Evolutionary conservation across 306 rosid species (phyloP).

Genomic region (Cucumis hystrix): DNA sequence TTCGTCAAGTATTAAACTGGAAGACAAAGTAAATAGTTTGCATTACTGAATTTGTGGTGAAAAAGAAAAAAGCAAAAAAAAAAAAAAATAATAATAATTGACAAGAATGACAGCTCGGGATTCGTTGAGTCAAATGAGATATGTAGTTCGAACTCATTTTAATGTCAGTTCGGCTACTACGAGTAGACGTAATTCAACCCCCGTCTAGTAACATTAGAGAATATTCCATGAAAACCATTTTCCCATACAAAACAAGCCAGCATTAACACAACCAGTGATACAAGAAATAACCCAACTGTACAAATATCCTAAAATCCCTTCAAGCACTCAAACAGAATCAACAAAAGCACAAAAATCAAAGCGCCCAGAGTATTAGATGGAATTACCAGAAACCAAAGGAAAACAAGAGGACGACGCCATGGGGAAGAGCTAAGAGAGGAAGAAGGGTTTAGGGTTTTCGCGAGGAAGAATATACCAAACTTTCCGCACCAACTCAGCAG

Average conservation of each 20-base stretch:
- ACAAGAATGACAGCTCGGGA: background rate
- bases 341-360: background rate
- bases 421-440: background rate
- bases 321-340: background rate
- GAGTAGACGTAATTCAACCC: background rate
- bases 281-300: background rate
- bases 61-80: background rate
- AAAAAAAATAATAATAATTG: background rate
- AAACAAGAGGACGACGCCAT: background rate
- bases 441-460: conserved; percentile 5
- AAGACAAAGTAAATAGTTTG: background rate
- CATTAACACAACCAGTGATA: background rate
- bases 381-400: background rate
- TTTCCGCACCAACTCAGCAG: background rate
- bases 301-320: background rate
- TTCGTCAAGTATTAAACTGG: background rate
- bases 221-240: background rate
- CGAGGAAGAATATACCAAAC: background rate
- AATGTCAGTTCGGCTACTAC: background rate
- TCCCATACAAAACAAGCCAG: background rate
- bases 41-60: background rate
- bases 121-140: background rate
- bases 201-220: background rate
- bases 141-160: background rate
- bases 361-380: background rate